A percentile compares a stretch with the other conserved stretches of the same genome.
Evolutionary conservation across 169 alveolate species (phyloP).

Genomic region (Babesia ovis): DNA sequence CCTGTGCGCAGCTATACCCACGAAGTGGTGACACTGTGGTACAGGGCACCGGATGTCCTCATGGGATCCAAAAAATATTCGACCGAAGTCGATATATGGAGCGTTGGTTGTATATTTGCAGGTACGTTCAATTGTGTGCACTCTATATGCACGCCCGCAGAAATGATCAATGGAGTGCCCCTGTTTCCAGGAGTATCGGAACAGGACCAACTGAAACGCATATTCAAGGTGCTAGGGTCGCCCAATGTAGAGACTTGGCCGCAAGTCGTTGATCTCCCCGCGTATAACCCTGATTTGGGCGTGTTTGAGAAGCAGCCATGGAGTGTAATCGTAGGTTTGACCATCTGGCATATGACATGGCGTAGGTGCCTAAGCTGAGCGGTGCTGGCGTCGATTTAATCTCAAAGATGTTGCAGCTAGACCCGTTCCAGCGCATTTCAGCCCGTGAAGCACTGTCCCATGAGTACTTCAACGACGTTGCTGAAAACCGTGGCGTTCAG

Average conservation of each 20-base stretch:
- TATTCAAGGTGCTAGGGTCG: slow-evolving; percentile 95
- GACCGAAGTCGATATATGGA: slow-evolving; percentile 99
- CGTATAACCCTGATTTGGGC: slow-evolving; percentile 85
- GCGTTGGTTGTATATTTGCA: slow-evolving; percentile 95
- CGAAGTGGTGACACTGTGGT: slow-evolving; percentile 98
- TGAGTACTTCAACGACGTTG: slow-evolving; percentile 89
- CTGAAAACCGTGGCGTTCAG: slow-evolving; percentile 25
- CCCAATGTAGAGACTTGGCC: slow-evolving; percentile 93
- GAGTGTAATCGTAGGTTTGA: slow-evolving; percentile 67
- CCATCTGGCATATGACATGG: background rate
- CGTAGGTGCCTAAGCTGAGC: slow-evolving; percentile 75
- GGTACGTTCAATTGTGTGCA: slow-evolving; percentile 52
- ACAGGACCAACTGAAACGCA: slow-evolving; percentile 94
- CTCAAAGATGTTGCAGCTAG: slow-evolving; percentile 89
- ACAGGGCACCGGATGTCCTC: slow-evolving; percentile 99
- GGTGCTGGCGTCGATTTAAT: slow-evolving; percentile 88
- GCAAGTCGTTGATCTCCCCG: slow-evolving; percentile 89
- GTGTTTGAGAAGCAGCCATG: slow-evolving; percentile 75
- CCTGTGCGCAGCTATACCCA: slow-evolving; percentile 98
- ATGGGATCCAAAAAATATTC: slow-evolving; percentile 97
- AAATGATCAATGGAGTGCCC: slow-evolving; percentile 97
- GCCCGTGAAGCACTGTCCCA: slow-evolving; percentile 94
- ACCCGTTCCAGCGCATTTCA: slow-evolving; percentile 93
- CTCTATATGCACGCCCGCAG: slow-evolving; percentile 58
- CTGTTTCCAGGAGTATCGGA: slow-evolving; percentile 96